These are phyloP conservation scores for Carex myosuroides DNA, from an alignment of 176 grass and related monocot genomes.

Conservation along the genomic window DNA sequence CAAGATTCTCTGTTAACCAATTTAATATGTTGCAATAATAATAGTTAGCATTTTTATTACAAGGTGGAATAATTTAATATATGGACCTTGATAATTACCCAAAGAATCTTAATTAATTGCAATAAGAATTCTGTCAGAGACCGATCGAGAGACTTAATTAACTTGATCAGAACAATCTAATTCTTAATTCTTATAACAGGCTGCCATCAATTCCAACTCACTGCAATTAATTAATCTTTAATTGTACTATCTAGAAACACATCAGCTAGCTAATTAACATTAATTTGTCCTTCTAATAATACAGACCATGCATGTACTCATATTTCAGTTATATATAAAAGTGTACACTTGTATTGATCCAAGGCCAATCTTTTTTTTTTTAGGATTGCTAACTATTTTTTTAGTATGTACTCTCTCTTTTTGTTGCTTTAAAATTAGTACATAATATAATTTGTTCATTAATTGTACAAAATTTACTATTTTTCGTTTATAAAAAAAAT, in stretches of 20 bases:
- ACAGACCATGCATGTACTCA: not conserved
- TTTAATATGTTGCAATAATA: not conserved
- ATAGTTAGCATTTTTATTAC: not conserved
- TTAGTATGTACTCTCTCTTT: too few species aligned
- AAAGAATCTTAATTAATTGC: slow-evolving; percentile 16
- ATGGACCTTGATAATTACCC: not conserved
- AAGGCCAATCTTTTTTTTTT: too few species aligned
- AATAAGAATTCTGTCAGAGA: slow-evolving; percentile 19
- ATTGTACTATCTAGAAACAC: too few species aligned
- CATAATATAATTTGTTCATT: too few species aligned
- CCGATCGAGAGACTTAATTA: not conserved
- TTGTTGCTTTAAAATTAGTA: too few species aligned
- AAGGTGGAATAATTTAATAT: not conserved
- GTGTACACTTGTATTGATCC: too few species aligned
- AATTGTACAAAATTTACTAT: too few species aligned
- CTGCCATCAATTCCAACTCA: slow-evolving; percentile 1
- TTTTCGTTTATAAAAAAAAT: too few species aligned
- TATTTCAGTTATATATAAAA: not conserved
- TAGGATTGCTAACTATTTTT: too few species aligned
- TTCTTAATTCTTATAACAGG: slow-evolving; percentile 2
- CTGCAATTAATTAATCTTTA: not conserved
- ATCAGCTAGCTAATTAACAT: too few species aligned
- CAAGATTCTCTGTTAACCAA: not conserved
- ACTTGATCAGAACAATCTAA: slow-evolving; percentile 2
- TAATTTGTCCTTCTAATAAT: too few species aligned